Conservation (phyloP, 2,329 filamentous ascomycete genomes). For the Gaeumannomyces tritici region DNA sequence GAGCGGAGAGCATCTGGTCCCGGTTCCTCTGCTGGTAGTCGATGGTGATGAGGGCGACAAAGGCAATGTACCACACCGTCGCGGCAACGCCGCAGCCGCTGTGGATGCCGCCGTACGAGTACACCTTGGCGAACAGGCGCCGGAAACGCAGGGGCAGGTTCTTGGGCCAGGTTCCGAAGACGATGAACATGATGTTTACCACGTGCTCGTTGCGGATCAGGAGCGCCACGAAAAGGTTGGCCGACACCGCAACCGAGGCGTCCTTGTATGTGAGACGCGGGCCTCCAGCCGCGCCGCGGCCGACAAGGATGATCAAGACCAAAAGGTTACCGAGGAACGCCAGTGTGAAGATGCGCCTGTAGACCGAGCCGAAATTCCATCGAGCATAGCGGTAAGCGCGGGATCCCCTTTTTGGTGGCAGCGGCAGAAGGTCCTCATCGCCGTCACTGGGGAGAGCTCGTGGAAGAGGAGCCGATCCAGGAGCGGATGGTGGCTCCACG, state of each 20-base stretch:
- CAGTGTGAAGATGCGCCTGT: conserved; percentile 30
- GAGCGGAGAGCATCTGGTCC: conserved; percentile 8
- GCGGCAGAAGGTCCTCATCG: background rate
- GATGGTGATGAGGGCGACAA: conserved; percentile 23
- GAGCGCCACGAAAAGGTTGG: conserved; percentile 34
- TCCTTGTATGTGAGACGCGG: conserved; percentile 10
- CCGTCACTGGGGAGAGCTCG: too few species aligned
- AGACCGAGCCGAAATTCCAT: conserved; percentile 23
- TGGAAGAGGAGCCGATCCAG: background rate
- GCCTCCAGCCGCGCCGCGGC: conserved; percentile 1
- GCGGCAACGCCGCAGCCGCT: conserved; percentile 40
- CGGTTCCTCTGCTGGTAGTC: conserved; percentile 10
- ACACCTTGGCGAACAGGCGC: conserved; percentile 37
- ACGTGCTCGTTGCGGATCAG: conserved; percentile 41
- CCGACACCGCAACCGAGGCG: conserved; percentile 15
- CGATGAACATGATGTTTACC: conserved; percentile 38
- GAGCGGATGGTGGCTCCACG: background rate
- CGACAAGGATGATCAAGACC: conserved; percentile 12
- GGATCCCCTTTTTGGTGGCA: conserved; percentile 2
- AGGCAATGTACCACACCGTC: conserved; percentile 33
- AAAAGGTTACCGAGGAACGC: conserved; percentile 26
- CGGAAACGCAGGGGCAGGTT: conserved; percentile 30
- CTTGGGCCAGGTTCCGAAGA: conserved; percentile 22
- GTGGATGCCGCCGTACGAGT: conserved; percentile 43
- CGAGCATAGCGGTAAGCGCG: conserved; percentile 14